Evolutionary conservation across 2,329 filamentous ascomycete genomes (phyloP), one percentile per base, ranked within the genome.

Genomic region (Ascochyta koolunga): DNA sequence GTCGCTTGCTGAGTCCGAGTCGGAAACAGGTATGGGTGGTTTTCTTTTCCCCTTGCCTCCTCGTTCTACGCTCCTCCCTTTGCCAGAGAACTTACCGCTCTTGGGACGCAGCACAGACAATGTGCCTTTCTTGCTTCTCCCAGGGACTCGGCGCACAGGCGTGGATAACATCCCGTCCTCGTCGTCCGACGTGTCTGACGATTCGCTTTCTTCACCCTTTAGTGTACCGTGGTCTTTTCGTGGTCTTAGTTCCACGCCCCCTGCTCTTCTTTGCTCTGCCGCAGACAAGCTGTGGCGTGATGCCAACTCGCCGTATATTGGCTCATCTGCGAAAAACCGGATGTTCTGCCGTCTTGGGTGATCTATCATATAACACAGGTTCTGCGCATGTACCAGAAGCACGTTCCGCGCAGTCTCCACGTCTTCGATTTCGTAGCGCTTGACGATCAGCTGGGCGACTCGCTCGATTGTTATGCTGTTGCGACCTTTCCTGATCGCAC

Each of bases 351-450:
- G 64, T 31, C 70, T 67, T 2, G 69, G 69, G 44, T 74, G 68
- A 8, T 70, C 65, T 65, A 77, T 77, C 64, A 75, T 74, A 36
- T 72, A 74, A 41, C 70, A 66, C 8, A 77, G 44, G 35, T 76
- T 75, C 18, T 62, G 50, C 11, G 71, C 73, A 45, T 76, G 73
- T 11, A 73, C 73, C 3, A 70, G 49, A 4, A 77, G 59, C 9
- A 74, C 68, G 21, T 72, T 66, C 16, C 54, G 63, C 6, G 75
- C 74, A 8, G 57, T 62, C 11, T 68, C 63, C 5, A 64, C 48
- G 11, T 74, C 66, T 3, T 76, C 71, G 32, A 77, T 69, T 40
- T 74, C 71, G 49, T 74, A 77, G 11, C 71, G 71, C 38, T 65
- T 68, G 27, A 70, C 64, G 27, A 76, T 56, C 7, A 74, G 54